phyloP scores from a whole-genome alignment of 495 filamentous ascomycete genomes.

The Schizothecium vesticola region DNA sequence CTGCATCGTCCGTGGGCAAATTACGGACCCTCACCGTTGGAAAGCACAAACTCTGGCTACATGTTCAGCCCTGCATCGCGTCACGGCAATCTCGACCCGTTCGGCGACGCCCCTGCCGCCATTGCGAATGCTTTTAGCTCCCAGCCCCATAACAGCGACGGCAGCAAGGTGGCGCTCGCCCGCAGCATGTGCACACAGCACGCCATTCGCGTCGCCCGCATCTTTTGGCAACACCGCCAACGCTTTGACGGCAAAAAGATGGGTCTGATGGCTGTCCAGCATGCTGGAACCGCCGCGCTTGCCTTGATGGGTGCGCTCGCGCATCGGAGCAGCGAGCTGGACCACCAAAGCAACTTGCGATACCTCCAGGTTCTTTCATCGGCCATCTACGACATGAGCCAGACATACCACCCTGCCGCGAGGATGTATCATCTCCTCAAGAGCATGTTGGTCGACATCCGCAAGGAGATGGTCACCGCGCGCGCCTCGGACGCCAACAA shows the following conservation, averaged over 20 bases:
- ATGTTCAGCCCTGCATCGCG: neutral
- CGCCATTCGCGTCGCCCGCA: conserved; percentile 44
- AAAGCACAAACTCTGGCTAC: conserved; percentile 4
- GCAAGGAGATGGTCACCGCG: conserved; percentile 22
- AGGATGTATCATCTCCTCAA: conserved; percentile 33
- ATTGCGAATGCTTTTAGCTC: neutral
- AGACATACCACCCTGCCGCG: conserved; percentile 34
- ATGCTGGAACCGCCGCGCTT: conserved; percentile 47
- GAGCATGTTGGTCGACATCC: conserved; percentile 31
- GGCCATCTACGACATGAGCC: conserved; percentile 42
- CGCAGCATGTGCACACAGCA: conserved; percentile 49
- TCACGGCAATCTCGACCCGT: neutral
- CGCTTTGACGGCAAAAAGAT: conserved; percentile 45
- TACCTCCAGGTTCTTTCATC: conserved; percentile 33
- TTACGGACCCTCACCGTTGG: conserved; percentile 36
- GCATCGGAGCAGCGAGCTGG: conserved; percentile 28
- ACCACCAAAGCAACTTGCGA: conserved; percentile 30
- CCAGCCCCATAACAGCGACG: conserved; percentile 10
- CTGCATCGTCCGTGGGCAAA: conserved; percentile 47
- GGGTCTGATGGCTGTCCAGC: conserved; percentile 42
- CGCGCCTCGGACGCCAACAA: conserved; percentile 7
- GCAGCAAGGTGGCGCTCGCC: conserved; percentile 39
- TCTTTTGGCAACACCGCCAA: conserved; percentile 48
- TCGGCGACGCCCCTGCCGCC: neutral
- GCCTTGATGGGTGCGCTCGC: conserved; percentile 48